Evolutionary conservation across 2,329 filamentous ascomycete species (phyloP).

Genomic region (Raffaelea ambrosiae): DNA sequence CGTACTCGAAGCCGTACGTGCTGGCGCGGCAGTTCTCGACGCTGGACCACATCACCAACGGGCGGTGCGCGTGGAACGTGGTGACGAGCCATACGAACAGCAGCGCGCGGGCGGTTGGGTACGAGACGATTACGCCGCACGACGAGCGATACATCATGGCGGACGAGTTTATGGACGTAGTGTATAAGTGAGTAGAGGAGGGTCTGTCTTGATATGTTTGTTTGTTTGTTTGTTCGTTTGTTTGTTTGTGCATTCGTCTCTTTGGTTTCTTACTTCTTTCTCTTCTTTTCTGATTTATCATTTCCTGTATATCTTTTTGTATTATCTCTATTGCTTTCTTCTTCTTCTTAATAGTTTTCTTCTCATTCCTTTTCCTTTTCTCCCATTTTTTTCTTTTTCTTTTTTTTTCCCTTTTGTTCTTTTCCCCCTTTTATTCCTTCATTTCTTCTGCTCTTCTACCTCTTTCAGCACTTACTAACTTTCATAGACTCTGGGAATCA

Average conservation of each 20-base stretch:
- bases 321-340: not conserved
- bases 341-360: not conserved
- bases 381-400: too few species aligned
- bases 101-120: slow-evolving; percentile 9
- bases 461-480: not conserved
- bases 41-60: slow-evolving; percentile 6
- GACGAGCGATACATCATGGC: slow-evolving; percentile 13
- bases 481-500: not conserved
- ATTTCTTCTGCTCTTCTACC: not conserved
- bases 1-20: slow-evolving; percentile 1
- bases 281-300: too few species aligned
- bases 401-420: too few species aligned
- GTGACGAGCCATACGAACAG: slow-evolving; percentile 10
- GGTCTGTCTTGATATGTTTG: too few species aligned
- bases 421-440: not conserved
- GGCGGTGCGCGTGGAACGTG: slow-evolving; percentile 11
- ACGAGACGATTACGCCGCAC: slow-evolving; percentile 8
- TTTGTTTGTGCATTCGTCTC: too few species aligned
- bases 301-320: not conserved
- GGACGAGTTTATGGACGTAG: slow-evolving; percentile 13
- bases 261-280: too few species aligned
- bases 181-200: too few species aligned
- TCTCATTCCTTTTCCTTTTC: not conserved
- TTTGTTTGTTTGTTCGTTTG: too few species aligned
- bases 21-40: slow-evolving; percentile 4